Conservation (phyloP, 2,329 filamentous ascomycete species). For the Botrytis fragariae region DNA sequence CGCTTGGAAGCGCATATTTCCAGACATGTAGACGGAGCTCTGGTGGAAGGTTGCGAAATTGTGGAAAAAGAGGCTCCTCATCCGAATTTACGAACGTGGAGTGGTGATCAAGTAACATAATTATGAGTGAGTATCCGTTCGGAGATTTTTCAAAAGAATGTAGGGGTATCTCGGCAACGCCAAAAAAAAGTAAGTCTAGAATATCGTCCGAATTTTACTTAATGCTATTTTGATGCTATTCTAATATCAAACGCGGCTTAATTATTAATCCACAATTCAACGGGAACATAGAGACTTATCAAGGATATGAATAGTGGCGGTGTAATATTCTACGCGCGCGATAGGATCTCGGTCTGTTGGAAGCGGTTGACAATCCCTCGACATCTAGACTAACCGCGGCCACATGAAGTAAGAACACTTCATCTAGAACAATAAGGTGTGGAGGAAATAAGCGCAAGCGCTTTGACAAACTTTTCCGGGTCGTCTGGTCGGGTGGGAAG, state of each 20-base stretch:
- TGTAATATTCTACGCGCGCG: neutral
- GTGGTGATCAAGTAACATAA: neutral
- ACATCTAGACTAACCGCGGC: neutral
- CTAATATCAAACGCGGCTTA: neutral
- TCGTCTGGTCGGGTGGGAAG: neutral
- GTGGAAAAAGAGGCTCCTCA: neutral
- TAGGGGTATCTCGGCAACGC: neutral
- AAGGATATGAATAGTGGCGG: neutral
- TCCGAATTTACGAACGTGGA: neutral
- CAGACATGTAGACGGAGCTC: slow-evolving; percentile 6
- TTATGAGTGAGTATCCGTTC: neutral
- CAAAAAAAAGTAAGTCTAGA: neutral
- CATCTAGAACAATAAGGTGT: neutral
- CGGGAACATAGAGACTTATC: neutral
- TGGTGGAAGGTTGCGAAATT: neutral
- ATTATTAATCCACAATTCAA: neutral
- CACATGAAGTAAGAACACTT: neutral
- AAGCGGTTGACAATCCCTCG: neutral
- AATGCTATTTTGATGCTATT: neutral
- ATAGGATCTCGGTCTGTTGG: neutral
- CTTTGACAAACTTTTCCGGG: neutral
- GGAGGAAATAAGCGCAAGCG: neutral
- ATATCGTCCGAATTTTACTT: neutral
- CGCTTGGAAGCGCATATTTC: neutral
- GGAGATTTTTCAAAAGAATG: neutral